phyloP scores from a whole-genome alignment of 371 early-diverging fungal species.

The Actinomucor elegans region DNA sequence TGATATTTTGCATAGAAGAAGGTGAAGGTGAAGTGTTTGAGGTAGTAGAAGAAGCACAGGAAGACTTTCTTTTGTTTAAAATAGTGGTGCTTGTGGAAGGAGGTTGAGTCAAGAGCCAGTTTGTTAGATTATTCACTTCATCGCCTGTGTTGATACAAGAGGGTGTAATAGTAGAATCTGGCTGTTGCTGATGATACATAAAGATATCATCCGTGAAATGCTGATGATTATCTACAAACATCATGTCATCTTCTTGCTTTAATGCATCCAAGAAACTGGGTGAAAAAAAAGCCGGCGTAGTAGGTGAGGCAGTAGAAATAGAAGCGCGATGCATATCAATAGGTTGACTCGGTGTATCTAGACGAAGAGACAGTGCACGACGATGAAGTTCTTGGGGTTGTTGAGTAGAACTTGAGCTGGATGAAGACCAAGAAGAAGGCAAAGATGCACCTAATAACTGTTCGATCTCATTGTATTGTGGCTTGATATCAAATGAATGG shows the following conservation, averaged over 20 bases:
- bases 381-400: slow-evolving; percentile 12
- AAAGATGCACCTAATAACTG: slow-evolving; percentile 16
- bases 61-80: slow-evolving; percentile 9
- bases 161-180: slow-evolving; percentile 20
- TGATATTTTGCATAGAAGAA: slow-evolving; percentile 22
- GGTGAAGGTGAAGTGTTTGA: slow-evolving; percentile 19
- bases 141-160: slow-evolving; percentile 18
- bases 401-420: slow-evolving; percentile 8
- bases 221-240: slow-evolving; percentile 8
- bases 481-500: slow-evolving; percentile 16
- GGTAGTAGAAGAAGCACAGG: slow-evolving; percentile 14
- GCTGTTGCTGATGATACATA: slow-evolving; percentile 6
- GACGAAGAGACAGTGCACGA: slow-evolving; percentile 34
- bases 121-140: slow-evolving; percentile 12
- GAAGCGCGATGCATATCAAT: slow-evolving; percentile 12
- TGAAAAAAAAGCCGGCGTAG: slow-evolving; percentile 65
- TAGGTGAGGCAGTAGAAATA: slow-evolving; percentile 31
- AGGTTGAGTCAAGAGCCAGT: slow-evolving; percentile 17
- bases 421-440: slow-evolving; percentile 29
- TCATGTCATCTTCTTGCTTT: slow-evolving; percentile 49
- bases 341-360: slow-evolving; percentile 24
- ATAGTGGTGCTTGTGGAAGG: slow-evolving; percentile 3
- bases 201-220: slow-evolving; percentile 7
- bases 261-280: slow-evolving; percentile 63
- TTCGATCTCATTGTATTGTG: slow-evolving; percentile 26